These are phyloP conservation scores for Thelonectria discophora DNA, from an alignment of 2,329 filamentous ascomycete species.

Conservation along the genomic window DNA sequence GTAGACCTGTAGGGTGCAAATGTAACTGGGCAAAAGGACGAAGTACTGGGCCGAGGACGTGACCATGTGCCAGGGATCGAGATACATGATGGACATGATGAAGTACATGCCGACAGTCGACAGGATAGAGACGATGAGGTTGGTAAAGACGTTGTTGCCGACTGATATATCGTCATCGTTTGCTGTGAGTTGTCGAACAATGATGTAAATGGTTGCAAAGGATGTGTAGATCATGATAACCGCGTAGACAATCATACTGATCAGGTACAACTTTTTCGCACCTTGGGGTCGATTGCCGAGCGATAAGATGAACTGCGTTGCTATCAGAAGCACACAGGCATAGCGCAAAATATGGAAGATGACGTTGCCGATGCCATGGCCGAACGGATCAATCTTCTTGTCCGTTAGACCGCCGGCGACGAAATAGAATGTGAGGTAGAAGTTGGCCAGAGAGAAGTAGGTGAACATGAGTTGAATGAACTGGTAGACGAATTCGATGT, in stretches of 20 bases:
- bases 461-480: slow-evolving; percentile 93
- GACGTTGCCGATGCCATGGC: slow-evolving; percentile 81
- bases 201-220: slow-evolving; percentile 89
- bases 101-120: slow-evolving; percentile 96
- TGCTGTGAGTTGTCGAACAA: slow-evolving; percentile 77
- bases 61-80: slow-evolving; percentile 99
- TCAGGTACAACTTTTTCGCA: slow-evolving; percentile 87
- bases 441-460: slow-evolving; percentile 98
- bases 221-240: slow-evolving; percentile 97
- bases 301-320: slow-evolving; percentile 93
- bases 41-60: slow-evolving; percentile 94
- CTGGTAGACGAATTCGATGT: slow-evolving; percentile 96
- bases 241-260: slow-evolving; percentile 87
- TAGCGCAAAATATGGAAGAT: slow-evolving; percentile 91
- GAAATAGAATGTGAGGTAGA: slow-evolving; percentile 99
- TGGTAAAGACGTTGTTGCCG: slow-evolving; percentile 92
- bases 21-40: slow-evolving; percentile 88
- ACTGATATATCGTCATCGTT: slow-evolving; percentile 62
- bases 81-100: slow-evolving; percentile 93
- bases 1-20: slow-evolving; percentile 97
- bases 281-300: slow-evolving; percentile 97
- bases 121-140: slow-evolving; percentile 87
- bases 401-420: slow-evolving; percentile 91
- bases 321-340: slow-evolving; percentile 84
- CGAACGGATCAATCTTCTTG: slow-evolving; percentile 84